phyloP scores from a whole-genome alignment of 2,329 filamentous ascomycete species.

The Phyllosticta ampelicida region DNA sequence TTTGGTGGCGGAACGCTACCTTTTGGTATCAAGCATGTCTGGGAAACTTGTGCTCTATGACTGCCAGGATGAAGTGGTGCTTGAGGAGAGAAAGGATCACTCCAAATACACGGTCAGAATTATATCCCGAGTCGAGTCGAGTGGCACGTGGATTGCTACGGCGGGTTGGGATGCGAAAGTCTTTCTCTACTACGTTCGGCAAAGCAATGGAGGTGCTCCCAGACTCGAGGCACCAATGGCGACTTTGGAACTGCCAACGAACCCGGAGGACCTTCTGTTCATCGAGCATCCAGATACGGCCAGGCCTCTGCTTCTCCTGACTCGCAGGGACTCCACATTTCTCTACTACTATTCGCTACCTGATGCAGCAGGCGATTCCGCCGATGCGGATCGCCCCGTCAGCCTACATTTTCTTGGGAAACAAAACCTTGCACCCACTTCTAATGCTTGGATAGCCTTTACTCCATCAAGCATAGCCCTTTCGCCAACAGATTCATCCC shows the following conservation, averaged over 20 bases:
- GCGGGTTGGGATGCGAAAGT: slow-evolving; percentile 52
- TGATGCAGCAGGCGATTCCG: background rate
- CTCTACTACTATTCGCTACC: slow-evolving; percentile 44
- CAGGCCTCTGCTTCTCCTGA: slow-evolving; percentile 41
- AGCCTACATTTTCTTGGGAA: slow-evolving; percentile 38
- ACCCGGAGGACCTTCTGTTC: slow-evolving; percentile 48
- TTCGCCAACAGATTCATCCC: slow-evolving; percentile 42
- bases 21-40: slow-evolving; percentile 49
- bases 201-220: slow-evolving; percentile 13
- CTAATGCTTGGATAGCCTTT: slow-evolving; percentile 54
- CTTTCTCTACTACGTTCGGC: slow-evolving; percentile 36
- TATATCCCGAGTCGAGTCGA: slow-evolving; percentile 26
- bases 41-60: slow-evolving; percentile 43
- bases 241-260: slow-evolving; percentile 36
- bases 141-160: slow-evolving; percentile 36
- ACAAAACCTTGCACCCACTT: slow-evolving; percentile 52
- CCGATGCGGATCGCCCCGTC: background rate
- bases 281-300: slow-evolving; percentile 38
- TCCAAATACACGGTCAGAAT: slow-evolving; percentile 49
- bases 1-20: slow-evolving; percentile 32
- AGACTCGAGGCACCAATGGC: slow-evolving; percentile 23
- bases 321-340: slow-evolving; percentile 47
- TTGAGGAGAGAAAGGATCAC: slow-evolving; percentile 46
- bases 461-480: slow-evolving; percentile 48
- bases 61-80: slow-evolving; percentile 24